These are phyloP conservation scores for Eucalyptus erythrocorys DNA, from an alignment of 345 rosid species.

Conservation along the genomic window DNA sequence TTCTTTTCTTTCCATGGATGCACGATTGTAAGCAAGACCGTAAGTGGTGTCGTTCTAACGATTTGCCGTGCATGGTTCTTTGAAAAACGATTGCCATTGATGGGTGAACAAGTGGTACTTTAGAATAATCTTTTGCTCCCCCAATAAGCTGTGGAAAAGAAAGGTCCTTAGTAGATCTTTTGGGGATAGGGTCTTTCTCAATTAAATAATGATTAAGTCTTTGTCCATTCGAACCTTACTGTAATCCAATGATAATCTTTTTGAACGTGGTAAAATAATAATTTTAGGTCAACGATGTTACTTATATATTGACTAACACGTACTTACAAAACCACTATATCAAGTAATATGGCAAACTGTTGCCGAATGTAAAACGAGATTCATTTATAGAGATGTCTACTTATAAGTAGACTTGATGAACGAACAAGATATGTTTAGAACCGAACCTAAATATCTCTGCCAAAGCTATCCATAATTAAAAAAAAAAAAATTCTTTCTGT, in stretches of 20 bases:
- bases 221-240: not conserved
- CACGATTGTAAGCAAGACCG: not conserved
- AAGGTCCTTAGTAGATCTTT: not conserved
- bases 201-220: not conserved
- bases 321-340: not conserved
- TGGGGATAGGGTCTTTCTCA: not conserved
- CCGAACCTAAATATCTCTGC: not conserved
- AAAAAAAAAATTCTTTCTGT: too few relatives aligned
- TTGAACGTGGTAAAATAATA: not conserved
- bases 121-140: not conserved
- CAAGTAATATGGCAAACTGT: not conserved
- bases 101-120: not conserved
- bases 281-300: not conserved
- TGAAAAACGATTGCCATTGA: not conserved
- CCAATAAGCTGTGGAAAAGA: not conserved
- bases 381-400: not conserved
- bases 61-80: not conserved
- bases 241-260: not conserved
- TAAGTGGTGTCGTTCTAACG: not conserved
- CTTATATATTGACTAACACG: not conserved
- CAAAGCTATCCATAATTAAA: not conserved
- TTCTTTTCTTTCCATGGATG: not conserved
- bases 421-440: not conserved
- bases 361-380: not conserved
- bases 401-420: not conserved